Evolutionary conservation across 179 eudicot species (phyloP).

Genomic region (Beta lomatogona): DNA sequence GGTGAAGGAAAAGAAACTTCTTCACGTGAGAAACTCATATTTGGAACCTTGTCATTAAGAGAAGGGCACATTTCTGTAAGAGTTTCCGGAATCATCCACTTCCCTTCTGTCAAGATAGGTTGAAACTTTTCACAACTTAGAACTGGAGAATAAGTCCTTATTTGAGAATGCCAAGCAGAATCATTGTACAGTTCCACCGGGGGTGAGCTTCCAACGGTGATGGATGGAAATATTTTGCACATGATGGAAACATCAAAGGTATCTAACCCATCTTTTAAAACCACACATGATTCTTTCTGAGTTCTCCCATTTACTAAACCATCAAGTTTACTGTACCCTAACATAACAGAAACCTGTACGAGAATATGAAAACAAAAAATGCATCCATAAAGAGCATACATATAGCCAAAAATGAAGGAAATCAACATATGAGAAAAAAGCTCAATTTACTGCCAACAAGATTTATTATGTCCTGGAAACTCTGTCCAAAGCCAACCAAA

Average conservation of each 20-base stretch:
- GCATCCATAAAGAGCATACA: background rate
- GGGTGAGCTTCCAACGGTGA: conserved; percentile 67
- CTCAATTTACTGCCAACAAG: background rate
- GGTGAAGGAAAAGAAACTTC: conserved; percentile 33
- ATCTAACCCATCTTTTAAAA: conserved; percentile 31
- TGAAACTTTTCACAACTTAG: conserved; percentile 43
- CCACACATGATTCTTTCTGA: conserved; percentile 29
- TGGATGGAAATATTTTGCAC: conserved; percentile 73
- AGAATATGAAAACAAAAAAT: conserved; percentile 15
- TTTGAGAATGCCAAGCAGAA: conserved; percentile 40
- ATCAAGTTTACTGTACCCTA: conserved; percentile 55
- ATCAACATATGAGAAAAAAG: conserved; percentile 10
- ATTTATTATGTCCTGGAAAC: background rate
- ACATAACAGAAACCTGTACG: conserved; percentile 59
- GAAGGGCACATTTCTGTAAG: conserved; percentile 40
- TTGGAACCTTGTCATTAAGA: conserved; percentile 29
- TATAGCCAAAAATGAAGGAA: conserved; percentile 4
- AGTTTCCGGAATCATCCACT: conserved; percentile 47
- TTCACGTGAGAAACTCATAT: conserved; percentile 31
- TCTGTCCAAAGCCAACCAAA: background rate
- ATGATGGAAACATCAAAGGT: conserved; percentile 52
- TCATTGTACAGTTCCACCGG: conserved; percentile 63
- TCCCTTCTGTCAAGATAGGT: conserved; percentile 41
- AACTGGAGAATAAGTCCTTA: conserved; percentile 36
- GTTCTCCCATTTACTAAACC: conserved; percentile 44